Evolutionary conservation across 768 basidiomycete species (phyloP).

Genomic region (Neoboletus brunneissimus): DNA sequence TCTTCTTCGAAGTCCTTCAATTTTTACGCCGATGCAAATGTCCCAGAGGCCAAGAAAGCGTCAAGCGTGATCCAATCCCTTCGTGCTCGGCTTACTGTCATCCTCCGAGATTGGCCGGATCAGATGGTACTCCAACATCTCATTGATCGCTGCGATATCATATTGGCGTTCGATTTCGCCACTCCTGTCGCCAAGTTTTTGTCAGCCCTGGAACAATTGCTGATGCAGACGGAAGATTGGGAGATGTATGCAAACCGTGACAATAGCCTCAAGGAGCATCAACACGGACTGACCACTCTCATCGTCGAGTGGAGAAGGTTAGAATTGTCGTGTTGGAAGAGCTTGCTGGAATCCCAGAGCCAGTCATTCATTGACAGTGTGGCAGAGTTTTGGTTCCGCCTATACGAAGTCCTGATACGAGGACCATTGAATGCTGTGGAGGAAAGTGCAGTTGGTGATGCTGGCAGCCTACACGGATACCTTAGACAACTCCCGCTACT

Average conservation of each 20-base stretch:
- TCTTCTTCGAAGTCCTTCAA: conserved; percentile 42
- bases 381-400: conserved; percentile 86
- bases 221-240: conserved; percentile 92
- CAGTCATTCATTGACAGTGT: conserved; percentile 40
- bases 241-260: conserved; percentile 93
- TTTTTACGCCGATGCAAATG: conserved; percentile 82
- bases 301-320: conserved; percentile 90
- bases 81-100: conserved; percentile 45
- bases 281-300: conserved; percentile 59
- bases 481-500: conserved; percentile 68
- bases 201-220: conserved; percentile 77
- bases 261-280: conserved; percentile 71
- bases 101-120: conserved; percentile 89
- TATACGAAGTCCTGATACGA: conserved; percentile 76
- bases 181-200: conserved; percentile 82
- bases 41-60: conserved; percentile 65
- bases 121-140: conserved; percentile 96
- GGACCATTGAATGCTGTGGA: conserved; percentile 53
- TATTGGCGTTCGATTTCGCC: conserved; percentile 58
- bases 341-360: conserved; percentile 70
- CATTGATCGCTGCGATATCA: conserved; percentile 60
- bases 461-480: conserved; percentile 45
- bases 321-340: conserved; percentile 86
- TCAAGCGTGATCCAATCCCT: conserved; percentile 50
- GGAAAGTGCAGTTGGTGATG: conserved; percentile 34